Conservation (phyloP, 140 eudicot species). For the Cichorium intybus region DNA sequence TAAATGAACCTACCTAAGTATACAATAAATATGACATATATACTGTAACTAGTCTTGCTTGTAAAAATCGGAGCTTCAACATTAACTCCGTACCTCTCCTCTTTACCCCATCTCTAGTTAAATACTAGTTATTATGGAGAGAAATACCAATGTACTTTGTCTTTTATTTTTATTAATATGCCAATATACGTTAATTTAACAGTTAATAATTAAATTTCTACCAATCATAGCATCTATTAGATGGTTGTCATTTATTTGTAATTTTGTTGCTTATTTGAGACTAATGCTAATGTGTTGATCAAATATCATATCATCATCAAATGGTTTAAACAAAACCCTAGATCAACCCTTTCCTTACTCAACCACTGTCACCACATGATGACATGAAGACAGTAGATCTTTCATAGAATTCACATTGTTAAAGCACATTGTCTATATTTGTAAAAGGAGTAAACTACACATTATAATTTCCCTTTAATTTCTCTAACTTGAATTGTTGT, state of each 20-base stretch:
- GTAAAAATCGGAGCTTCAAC: conserved; percentile 8
- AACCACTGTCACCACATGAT: background rate
- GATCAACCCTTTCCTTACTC: background rate
- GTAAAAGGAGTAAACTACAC: background rate
- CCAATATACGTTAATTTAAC: no score
- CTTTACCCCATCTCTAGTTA: background rate
- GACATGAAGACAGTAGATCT: no score
- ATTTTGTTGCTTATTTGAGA: no score
- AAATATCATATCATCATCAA: no score
- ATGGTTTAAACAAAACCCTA: no score
- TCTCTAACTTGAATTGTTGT: background rate
- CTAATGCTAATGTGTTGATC: no score
- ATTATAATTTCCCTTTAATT: background rate
- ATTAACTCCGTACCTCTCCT: conserved; percentile 8
- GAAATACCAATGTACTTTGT: background rate
- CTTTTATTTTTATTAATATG: background rate
- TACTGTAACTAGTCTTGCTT: conserved; percentile 1
- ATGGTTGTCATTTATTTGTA: no score
- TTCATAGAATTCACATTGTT: background rate
- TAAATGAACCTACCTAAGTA: conserved; percentile 4
- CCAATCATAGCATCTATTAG: no score
- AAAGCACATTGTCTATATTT: background rate
- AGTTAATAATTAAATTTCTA: no score
- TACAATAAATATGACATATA: conserved; percentile 11
- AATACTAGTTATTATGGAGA: conserved; percentile 1